These are phyloP conservation scores for Terfezia claveryi DNA, from an alignment of 495 filamentous ascomycete species.

Conservation along the genomic window DNA sequence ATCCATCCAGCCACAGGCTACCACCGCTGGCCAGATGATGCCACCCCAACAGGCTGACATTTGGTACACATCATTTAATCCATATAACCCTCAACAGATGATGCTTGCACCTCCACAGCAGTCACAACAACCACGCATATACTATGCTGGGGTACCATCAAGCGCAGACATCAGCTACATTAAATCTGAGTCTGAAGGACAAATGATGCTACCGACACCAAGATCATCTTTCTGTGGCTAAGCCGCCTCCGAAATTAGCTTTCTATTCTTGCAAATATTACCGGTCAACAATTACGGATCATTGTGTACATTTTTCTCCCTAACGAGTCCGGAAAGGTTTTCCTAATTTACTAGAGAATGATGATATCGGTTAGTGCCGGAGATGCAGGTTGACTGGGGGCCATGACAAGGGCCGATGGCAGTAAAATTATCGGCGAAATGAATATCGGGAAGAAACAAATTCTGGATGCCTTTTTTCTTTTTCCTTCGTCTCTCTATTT, in stretches of 20 bases:
- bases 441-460: background rate
- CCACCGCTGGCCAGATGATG: constrained; percentile 9
- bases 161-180: constrained; percentile 13
- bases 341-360: too few relatives aligned
- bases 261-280: background rate
- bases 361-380: too few relatives aligned
- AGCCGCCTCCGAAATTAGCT: background rate
- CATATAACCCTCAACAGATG: constrained; percentile 13
- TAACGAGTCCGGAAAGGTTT: too few relatives aligned
- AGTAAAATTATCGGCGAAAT: too few relatives aligned
- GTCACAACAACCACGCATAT: constrained; percentile 14
- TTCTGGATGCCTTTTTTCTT: constrained; percentile 1
- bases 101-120: constrained; percentile 6
- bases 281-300: background rate
- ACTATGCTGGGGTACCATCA: constrained; percentile 5
- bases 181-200: constrained; percentile 15
- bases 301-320: background rate
- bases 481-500: background rate
- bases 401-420: too few relatives aligned
- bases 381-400: too few relatives aligned
- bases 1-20: constrained; percentile 10
- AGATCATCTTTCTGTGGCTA: constrained; percentile 12
- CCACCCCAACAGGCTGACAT: constrained; percentile 14
- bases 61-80: constrained; percentile 13
- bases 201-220: constrained; percentile 13